These are phyloP conservation scores for Cucumis cinereus DNA, from an alignment of 306 rosid species.

Conservation along the genomic window DNA sequence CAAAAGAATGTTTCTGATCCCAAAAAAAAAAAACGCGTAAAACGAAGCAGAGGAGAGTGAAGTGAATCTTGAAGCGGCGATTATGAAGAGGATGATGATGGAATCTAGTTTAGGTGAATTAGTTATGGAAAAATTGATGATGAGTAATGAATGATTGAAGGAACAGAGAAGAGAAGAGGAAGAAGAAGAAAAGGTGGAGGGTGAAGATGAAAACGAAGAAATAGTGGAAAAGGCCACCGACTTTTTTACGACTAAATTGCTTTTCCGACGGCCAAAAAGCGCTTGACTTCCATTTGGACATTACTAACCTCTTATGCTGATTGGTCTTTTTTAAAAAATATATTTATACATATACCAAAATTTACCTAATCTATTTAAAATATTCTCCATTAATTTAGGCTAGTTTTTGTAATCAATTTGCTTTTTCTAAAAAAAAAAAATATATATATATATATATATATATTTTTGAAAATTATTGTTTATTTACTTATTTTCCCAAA, in stretches of 20 bases:
- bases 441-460: too few species aligned
- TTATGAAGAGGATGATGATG: neutral
- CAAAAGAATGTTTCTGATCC: neutral
- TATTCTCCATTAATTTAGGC: too few species aligned
- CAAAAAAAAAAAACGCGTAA: neutral
- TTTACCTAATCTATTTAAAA: too few species aligned
- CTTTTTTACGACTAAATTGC: neutral
- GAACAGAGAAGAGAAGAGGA: neutral
- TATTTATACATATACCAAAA: neutral
- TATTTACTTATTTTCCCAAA: too few species aligned
- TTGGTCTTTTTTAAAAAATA: neutral
- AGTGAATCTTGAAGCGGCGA: neutral
- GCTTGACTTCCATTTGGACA: neutral
- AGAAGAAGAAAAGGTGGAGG: neutral
- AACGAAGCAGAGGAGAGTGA: neutral
- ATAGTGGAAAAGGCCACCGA: neutral
- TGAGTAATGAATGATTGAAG: neutral
- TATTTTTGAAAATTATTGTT: too few species aligned
- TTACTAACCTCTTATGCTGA: neutral
- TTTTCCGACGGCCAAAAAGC: constrained; percentile 1
- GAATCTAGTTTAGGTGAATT: neutral
- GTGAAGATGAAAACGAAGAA: constrained; percentile 2
- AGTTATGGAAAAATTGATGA: neutral
- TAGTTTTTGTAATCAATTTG: too few species aligned
- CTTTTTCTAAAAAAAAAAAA: too few species aligned